phyloP scores from a whole-genome alignment of 2,329 filamentous ascomycete genomes.

The Pezicula radicicola region DNA sequence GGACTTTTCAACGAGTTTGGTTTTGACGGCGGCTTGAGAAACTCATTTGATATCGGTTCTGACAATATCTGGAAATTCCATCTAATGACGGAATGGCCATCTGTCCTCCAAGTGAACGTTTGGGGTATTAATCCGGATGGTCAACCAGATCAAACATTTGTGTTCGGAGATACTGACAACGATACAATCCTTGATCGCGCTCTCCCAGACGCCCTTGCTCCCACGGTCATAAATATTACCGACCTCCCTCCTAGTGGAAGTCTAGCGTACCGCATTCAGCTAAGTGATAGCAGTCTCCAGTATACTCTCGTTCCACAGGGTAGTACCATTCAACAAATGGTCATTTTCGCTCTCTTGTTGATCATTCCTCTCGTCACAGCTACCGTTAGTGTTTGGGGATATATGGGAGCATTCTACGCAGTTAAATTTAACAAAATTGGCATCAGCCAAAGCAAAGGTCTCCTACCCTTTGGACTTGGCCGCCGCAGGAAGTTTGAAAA shows the following conservation, averaged over 20 bases:
- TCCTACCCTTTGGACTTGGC: constrained; percentile 33
- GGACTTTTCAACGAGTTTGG: constrained; percentile 63
- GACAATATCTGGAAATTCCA: constrained; percentile 54
- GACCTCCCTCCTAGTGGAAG: constrained; percentile 49
- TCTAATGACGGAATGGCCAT: constrained; percentile 63
- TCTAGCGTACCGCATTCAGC: constrained; percentile 50
- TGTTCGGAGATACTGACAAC: constrained; percentile 59
- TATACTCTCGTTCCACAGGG: constrained; percentile 52
- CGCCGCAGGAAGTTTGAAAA: constrained; percentile 28
- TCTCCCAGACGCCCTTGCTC: constrained; percentile 53
- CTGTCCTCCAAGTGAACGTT: constrained; percentile 57
- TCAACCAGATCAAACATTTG: constrained; percentile 54
- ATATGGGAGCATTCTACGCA: constrained; percentile 53
- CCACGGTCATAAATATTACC: constrained; percentile 57
- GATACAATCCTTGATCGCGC: constrained; percentile 60
- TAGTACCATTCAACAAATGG: constrained; percentile 49
- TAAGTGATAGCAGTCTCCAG: constrained; percentile 51
- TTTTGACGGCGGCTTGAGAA: constrained; percentile 56
- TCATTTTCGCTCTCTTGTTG: constrained; percentile 50
- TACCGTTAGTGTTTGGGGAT: constrained; percentile 47
- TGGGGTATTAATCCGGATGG: constrained; percentile 66
- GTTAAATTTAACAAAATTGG: constrained; percentile 58
- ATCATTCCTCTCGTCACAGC: constrained; percentile 50
- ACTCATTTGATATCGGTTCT: constrained; percentile 44
- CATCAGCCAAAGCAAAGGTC: constrained; percentile 44